Evolutionary conservation across 345 rosid genomes (phyloP), one percentile per base, ranked within the genome.

Genomic region (Mangifera indica): DNA sequence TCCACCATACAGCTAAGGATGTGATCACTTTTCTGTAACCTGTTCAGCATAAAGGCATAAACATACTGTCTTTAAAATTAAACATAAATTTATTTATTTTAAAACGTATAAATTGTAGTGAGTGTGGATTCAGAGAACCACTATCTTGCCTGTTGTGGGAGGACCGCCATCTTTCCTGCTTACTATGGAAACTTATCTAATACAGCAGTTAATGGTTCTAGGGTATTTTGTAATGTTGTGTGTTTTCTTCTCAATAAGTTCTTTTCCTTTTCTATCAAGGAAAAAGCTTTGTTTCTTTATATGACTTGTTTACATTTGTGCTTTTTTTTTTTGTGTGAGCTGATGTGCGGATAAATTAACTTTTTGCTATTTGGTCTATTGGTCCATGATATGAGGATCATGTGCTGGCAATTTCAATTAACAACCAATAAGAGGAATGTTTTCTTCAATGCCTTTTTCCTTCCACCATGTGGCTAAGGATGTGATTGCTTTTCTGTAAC

Each of bases 241-340:
- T 45, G 71, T 70, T 56, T 67, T 70, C 32, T 40, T 56, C 63
- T 54, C 24, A 26, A 46, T 3, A 62, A 48, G 64, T 52, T 55
- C 49, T 37, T 56, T 5, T 26, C 49, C 29, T 56, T 58, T 12
- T 24, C n/a, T 32, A 44, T 44, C 14, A 10, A 7, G 12, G 15
- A 24, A 37, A 37, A 37, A 37, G n/a, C n/a, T n/a, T n/a, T n/a
- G n/a, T n/a, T n/a, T n/a, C n/a, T n/a, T n/a, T n/a, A n/a, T n/a
- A n/a, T n/a, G n/a, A n/a, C n/a, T n/a, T n/a, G n/a, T n/a, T n/a
- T n/a, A n/a, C n/a, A n/a, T n/a, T n/a, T n/a, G n/a, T n/a, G n/a
- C n/a, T n/a, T n/a, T n/a, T n/a, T n/a, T n/a, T n/a, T n/a, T n/a
- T n/a, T n/a, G n/a, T n/a, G n/a, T n/a, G n/a, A n/a, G n/a, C n/a